Base-by-base conservation (phyloP, 23 red algal species). In the Cyanidium caldarium region DNA sequence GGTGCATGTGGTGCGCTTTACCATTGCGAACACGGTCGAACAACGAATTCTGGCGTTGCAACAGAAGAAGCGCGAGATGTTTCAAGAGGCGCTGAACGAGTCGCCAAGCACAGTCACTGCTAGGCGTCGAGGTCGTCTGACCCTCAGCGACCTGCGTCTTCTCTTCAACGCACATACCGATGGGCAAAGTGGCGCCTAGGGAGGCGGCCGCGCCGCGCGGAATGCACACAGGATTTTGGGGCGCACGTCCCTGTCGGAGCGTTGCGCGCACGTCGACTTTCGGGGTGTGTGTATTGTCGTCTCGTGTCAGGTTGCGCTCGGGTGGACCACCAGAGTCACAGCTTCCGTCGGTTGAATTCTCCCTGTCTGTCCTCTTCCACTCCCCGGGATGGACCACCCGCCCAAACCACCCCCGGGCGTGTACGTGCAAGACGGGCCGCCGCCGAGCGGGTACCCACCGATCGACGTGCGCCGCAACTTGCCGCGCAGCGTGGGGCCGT, bases 391-490 rank as follows among this genome's bases (percentile, higher is more conserved):
- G 13, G 31, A 16, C n/a, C n/a, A 61, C 19, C 70, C 70, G 46
- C 89, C 89, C 10, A 77, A 73, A 25, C 89, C 89, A 2, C 89
- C 89, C 16, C 83, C 89, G 65, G 51, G 76, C 20, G 81, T 72
- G n/a, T 77, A 72, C 2, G 42, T 80, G 70, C 89, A 94, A 67
- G 89, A 94, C 67, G 72, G 84, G 36, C 79, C 89, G 68, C 89
- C 89, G 28, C 65, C 73, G 57, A 81, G 89, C 44, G 89, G 89
- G 42, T 94, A 94, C 41, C 75, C 82, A 0, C 82, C 77, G 20
- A 79, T 94, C 37, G 84, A 84, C 39, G 78, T 94, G 13, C 77
- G 77, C 14, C 74, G 89, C 44, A 94, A 94, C 66, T 71, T 94
- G 38, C 89, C 89, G 36, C 81, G 78, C 36, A 68, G 68, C 12